Percentiles rank a stretch among this genome's conserved stretches.
Evolutionary conservation across 352 stramenopile species (phyloP).

Genomic region (Phytophthora pistaciae): DNA sequence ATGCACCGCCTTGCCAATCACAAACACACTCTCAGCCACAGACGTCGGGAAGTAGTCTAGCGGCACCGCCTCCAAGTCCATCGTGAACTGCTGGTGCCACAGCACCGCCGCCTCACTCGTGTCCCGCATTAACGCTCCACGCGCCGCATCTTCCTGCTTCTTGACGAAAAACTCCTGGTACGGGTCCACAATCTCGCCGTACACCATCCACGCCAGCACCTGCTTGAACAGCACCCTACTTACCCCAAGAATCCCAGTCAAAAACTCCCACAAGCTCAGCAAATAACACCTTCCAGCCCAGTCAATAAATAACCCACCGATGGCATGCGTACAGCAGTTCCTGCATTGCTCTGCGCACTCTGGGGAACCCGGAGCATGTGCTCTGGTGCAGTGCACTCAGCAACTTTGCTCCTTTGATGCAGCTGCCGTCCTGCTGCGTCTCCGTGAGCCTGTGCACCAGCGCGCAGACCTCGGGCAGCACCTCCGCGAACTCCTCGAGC

Average conservation of each 20-base stretch:
- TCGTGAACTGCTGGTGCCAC: slow-evolving; percentile 62
- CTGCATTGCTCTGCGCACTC: slow-evolving; percentile 63
- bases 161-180: slow-evolving; percentile 84
- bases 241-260: slow-evolving; percentile 10
- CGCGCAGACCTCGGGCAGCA: slow-evolving; percentile 66
- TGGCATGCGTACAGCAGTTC: slow-evolving; percentile 62
- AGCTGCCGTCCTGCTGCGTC: neutral
- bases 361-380: slow-evolving; percentile 66
- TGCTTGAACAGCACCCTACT: slow-evolving; percentile 78
- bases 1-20: slow-evolving; percentile 70
- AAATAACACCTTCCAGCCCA: neutral
- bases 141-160: slow-evolving; percentile 12
- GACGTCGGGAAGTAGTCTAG: slow-evolving; percentile 67
- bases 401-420: slow-evolving; percentile 47
- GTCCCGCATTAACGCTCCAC: neutral
- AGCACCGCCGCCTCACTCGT: slow-evolving; percentile 15
- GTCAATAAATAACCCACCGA: slow-evolving; percentile 36
- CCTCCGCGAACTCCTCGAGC: slow-evolving; percentile 66
- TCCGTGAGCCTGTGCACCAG: slow-evolving; percentile 52
- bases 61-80: slow-evolving; percentile 69
- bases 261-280: neutral
- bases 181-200: slow-evolving; percentile 75
- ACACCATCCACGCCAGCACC: slow-evolving; percentile 86
- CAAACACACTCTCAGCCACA: slow-evolving; percentile 73
- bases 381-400: slow-evolving; percentile 54